Evolutionary conservation across 1,139 yeast genomes (phyloP), one percentile per base, ranked within the genome.

Genomic region (Suhomyces maxii): DNA sequence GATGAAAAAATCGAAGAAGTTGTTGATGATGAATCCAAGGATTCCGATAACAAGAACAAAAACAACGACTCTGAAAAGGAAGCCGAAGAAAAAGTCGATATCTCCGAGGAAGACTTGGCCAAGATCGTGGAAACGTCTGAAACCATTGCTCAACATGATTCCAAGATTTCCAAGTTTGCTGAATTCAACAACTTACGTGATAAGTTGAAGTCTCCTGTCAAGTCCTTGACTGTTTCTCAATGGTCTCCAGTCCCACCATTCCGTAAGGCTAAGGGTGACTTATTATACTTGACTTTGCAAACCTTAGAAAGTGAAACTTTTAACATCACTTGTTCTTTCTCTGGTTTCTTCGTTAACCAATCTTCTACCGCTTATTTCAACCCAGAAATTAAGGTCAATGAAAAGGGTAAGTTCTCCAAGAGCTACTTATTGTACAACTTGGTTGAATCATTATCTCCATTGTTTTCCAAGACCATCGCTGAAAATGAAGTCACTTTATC

Each of bases 191-290:
- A 60, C 35, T 53, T 64, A 11, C 55, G 54, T 46, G 59, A 58
- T 35, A 53, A 57, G 34, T 57, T 70, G 48, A 66, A 60, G 47
- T 55, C 64, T 25, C 79, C 80, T 28, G 72, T 90, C 50, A 78
- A 75, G 53, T 75, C 84, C 0, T 69, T 86, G 44, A 70, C 76
- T 45, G 63, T 89, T 41, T 87, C 97, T n/a, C 82, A 82, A 48
- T 91, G 97, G 95, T 84, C 89, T 53, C 95, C 96, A 10, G 89
- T 86, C 14, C 90, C 96, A n/a, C 73, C 83, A 7, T 71, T 77
- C 40, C 84, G 79, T 60, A 70, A 71, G 48, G 53, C 77, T 30
- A 80, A 77, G 60, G 99, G 98, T 26, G 96, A 91, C 61, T 73
- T 91, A 59, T 72, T 86, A 49, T 93, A 93, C 65, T 73, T 93